Base-by-base conservation (phyloP, 768 basidiomycete species). In the Cystofilobasidium capitatum region DNA sequence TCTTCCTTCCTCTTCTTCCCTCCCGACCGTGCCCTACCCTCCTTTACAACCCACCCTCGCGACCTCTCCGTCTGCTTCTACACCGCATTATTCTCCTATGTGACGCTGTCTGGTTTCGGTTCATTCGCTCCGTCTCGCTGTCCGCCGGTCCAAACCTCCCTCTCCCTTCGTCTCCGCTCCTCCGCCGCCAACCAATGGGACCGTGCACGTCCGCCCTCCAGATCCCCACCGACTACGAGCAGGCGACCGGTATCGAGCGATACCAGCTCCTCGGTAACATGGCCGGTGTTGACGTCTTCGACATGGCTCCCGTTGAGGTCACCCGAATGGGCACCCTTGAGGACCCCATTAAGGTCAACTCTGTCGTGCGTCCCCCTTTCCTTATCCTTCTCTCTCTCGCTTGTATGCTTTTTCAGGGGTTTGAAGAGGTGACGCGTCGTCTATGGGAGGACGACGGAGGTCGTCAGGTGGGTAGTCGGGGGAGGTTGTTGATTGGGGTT, bases 161-260 rank as follows among this genome's bases (percentile, higher is more conserved):
- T 51, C 49, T 24, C 7, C 17, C 5, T 29, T 7, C n/a, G n/a
- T 33, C 8, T 31, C 20, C 31, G 7, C 29, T 33, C 51, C 2
- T 2, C 8, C 51, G 6, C 29, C 29, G 2, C 31, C 17, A 26
- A 12, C 45, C 20, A 8, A 22, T 49, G 20, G 20, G 10, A 42
- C 40, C 40, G 40, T 10, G 40, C 74, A 85, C 87, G 76, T 65
- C 83, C 36, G 87, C 88, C 61, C 82, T 85, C 72, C 69, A 73
- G 71, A 84, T 91, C 71, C 86, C 91, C 62, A 88, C 88, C 68
- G 89, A 91, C 79, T 81, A 86, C 71, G 84, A 88, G 71, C 94
- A 99, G 79, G 85, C 93, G 20, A 99, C 94, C 72, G 94, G 94
- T 84, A 81, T 97, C 64, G 93, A 97, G 78, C 90, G 94, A 78